Conservation (phyloP, 768 basidiomycete genomes). For the Tubosaeta sp. region DNA sequence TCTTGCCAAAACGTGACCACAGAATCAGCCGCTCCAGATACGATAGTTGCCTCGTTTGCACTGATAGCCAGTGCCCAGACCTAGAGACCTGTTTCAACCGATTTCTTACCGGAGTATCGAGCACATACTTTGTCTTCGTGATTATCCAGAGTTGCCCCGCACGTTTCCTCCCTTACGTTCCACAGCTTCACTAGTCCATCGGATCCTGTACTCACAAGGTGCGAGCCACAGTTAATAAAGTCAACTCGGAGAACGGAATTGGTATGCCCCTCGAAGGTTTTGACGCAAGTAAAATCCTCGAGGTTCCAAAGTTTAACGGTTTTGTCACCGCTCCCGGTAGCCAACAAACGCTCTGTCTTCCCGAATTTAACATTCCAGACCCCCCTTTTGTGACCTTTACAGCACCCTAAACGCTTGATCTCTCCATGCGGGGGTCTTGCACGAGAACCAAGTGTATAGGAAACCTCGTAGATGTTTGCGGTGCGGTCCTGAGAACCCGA, state of each 20-base stretch:
- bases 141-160: conserved; percentile 86
- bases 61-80: conserved; percentile 94
- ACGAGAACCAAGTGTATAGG: conserved; percentile 42
- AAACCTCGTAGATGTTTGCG: conserved; percentile 83
- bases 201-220: conserved; percentile 85
- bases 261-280: conserved; percentile 98
- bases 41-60: conserved; percentile 74
- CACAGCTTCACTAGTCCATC: conserved; percentile 96
- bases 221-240: conserved; percentile 78
- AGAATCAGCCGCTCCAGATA: conserved; percentile 95
- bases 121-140: conserved; percentile 89
- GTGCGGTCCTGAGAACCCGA: conserved; percentile 96
- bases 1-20: conserved; percentile 96
- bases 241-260: conserved; percentile 94
- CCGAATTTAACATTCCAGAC: conserved; percentile 95
- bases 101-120: background rate
- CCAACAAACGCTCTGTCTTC: conserved; percentile 74
- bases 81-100: conserved; percentile 37
- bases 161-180: conserved; percentile 87
- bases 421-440: conserved; percentile 55
- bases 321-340: conserved; percentile 93
- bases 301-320: conserved; percentile 93
- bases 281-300: conserved; percentile 88
- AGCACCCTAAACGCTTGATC: conserved; percentile 74
- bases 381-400: conserved; percentile 94